Evolutionary conservation across 2,329 filamentous ascomycete genomes (phyloP).

Genomic region (Botryotinia calthae): DNA sequence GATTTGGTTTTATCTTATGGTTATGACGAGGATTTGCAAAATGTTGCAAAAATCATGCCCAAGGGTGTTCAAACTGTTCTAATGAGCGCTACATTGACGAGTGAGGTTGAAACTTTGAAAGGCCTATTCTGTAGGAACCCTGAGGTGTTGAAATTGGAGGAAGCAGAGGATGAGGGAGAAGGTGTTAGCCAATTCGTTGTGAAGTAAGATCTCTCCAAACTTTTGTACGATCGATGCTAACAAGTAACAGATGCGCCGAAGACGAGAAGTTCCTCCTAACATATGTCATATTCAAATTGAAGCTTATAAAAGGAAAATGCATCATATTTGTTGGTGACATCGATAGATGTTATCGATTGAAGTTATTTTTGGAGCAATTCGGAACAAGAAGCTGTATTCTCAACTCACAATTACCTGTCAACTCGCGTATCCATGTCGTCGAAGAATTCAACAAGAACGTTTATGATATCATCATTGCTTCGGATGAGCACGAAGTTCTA

Average conservation of each 20-base stretch:
- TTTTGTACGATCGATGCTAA: constrained; percentile 23
- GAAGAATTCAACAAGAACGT: constrained; percentile 96
- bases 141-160: constrained; percentile 75
- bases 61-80: constrained; percentile 86
- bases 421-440: constrained; percentile 89
- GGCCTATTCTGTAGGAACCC: constrained; percentile 81
- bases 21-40: constrained; percentile 85
- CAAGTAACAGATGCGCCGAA: constrained; percentile 67
- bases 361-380: constrained; percentile 95
- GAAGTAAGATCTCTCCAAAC: constrained; percentile 50
- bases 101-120: constrained; percentile 83
- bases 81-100: constrained; percentile 89
- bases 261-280: constrained; percentile 94
- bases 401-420: constrained; percentile 92
- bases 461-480: constrained; percentile 97
- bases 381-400: constrained; percentile 89
- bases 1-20: constrained; percentile 92
- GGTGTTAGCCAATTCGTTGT: constrained; percentile 85
- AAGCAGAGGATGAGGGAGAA: constrained; percentile 72
- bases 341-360: constrained; percentile 85
- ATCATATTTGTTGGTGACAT: constrained; percentile 83
- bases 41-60: constrained; percentile 73
- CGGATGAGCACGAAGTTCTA: constrained; percentile 84
- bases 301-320: constrained; percentile 89
- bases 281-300: constrained; percentile 93